Percentiles rank a stretch among this genome's conserved stretches.
Conservation (phyloP, 352 stramenopile species). For the Pythium rhizo-oryzae region DNA sequence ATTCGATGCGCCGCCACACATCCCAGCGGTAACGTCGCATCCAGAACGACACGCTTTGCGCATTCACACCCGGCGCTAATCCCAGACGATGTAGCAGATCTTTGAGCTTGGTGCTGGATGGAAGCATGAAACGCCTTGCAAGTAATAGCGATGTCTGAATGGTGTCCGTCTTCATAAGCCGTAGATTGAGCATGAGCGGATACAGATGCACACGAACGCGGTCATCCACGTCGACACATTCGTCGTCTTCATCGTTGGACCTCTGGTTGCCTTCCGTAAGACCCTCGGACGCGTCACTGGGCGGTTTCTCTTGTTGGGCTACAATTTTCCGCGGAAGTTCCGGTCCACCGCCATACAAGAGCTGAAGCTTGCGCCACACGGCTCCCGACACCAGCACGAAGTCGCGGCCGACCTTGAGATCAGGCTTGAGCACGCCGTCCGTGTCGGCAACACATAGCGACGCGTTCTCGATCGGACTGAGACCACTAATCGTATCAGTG, state of each 20-base stretch:
- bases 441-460: conserved; percentile 41
- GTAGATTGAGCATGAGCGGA: conserved; percentile 54
- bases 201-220: conserved; percentile 49
- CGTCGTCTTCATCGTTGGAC: neutral
- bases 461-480: conserved; percentile 24
- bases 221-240: conserved; percentile 15
- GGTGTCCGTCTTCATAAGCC: conserved; percentile 56
- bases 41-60: conserved; percentile 64
- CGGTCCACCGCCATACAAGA: conserved; percentile 59
- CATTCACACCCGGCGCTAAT: conserved; percentile 53
- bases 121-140: conserved; percentile 48
- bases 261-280: neutral
- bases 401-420: conserved; percentile 37
- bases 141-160: conserved; percentile 64
- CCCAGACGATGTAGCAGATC: conserved; percentile 63
- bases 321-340: conserved; percentile 58
- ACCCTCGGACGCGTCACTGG: neutral
- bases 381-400: conserved; percentile 47
- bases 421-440: conserved; percentile 39
- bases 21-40: conserved; percentile 54
- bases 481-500: neutral
- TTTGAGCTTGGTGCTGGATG: conserved; percentile 43
- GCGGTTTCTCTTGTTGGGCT: neutral
- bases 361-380: conserved; percentile 57
- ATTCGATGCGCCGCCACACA: conserved; percentile 62